Base-by-base conservation (phyloP, 1,284 basidiomycete species). In the Leccinum cinnamomeum region DNA sequence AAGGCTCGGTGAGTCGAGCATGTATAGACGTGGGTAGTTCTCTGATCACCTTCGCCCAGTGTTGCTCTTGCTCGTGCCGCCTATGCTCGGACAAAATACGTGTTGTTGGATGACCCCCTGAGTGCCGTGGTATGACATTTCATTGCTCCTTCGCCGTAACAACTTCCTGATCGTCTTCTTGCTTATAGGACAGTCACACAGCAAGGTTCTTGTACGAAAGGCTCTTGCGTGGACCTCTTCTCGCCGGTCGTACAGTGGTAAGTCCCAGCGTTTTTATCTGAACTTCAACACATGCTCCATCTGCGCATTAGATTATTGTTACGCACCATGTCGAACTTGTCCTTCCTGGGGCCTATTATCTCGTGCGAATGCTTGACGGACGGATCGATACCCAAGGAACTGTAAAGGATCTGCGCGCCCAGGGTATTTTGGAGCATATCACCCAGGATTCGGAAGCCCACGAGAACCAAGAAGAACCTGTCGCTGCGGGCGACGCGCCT, bases 251-350 rank as follows among this genome's bases (percentile, higher is more conserved):
- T 10, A 89, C 86, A 1, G 82, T 88, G 61, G 82, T 88, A 62
- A 64, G 79, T 75, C 11, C n/a, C 3, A 4, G 5, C 20, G 18
- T 7, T 0, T 41, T 58, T 25, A 7, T 3, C 5, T 53, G 50
- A 28, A 25, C 4, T 1, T 10, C 7, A 12, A 7, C 5, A 2
- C 30, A 25, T 54, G 12, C 4, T 39, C 63, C 53, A 71, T 57
- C 16, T 28, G 2, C 28, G 5, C 1, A 12, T 7, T 57, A 85
- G 82, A 72, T 86, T 20, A 76, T 86, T 12, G 84, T 86, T n/a
- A 88, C 88, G 0, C 87, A 89, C 60, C 86, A 88, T 62, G 82
- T 87, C 60, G 84, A 86, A 62, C 79, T 89, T 2, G 83, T 86
- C 20, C 77, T 87, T 5, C 84, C 87, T 0, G 82, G 80, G 3